Evolutionary conservation across 1,284 basidiomycete species (phyloP).

Genomic region (Vanrija sp.): DNA sequence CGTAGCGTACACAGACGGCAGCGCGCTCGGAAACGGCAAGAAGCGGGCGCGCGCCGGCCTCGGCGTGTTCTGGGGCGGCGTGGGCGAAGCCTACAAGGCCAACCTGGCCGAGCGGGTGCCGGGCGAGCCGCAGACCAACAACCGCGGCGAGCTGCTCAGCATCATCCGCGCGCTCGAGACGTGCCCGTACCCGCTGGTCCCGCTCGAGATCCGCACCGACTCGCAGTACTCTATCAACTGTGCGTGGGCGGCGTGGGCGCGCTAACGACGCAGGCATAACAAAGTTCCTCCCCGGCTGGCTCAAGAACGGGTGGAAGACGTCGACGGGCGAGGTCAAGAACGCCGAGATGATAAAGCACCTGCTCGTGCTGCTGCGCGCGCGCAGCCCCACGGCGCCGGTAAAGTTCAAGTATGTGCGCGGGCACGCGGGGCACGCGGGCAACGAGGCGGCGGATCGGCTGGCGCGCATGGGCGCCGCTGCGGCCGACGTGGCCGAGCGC

Average conservation of each 20-base stretch:
- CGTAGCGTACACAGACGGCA: conserved; percentile 48
- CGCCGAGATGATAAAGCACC: conserved; percentile 46
- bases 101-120: conserved; percentile 46
- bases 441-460: conserved; percentile 48
- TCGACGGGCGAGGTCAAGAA: conserved; percentile 37
- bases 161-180: conserved; percentile 47
- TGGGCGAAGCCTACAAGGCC: conserved; percentile 29
- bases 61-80: conserved; percentile 46
- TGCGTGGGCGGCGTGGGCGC: conserved; percentile 14
- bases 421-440: conserved; percentile 40
- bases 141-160: conserved; percentile 48
- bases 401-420: conserved; percentile 44
- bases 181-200: conserved; percentile 43
- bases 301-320: conserved; percentile 35
- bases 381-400: conserved; percentile 23
- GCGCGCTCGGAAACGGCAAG: conserved; percentile 41
- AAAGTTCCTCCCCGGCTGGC: conserved; percentile 45
- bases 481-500: conserved; percentile 24
- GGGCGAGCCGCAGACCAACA: conserved; percentile 47
- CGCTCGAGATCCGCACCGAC: conserved; percentile 49
- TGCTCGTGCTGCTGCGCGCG: conserved; percentile 40
- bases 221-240: conserved; percentile 48
- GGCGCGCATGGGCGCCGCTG: conserved; percentile 36
- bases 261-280: conserved; percentile 38
- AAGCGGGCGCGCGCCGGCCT: conserved; percentile 37